Conservation (phyloP, 2,329 filamentous ascomycete species). For the Pseudofabraea citricarpa region DNA sequence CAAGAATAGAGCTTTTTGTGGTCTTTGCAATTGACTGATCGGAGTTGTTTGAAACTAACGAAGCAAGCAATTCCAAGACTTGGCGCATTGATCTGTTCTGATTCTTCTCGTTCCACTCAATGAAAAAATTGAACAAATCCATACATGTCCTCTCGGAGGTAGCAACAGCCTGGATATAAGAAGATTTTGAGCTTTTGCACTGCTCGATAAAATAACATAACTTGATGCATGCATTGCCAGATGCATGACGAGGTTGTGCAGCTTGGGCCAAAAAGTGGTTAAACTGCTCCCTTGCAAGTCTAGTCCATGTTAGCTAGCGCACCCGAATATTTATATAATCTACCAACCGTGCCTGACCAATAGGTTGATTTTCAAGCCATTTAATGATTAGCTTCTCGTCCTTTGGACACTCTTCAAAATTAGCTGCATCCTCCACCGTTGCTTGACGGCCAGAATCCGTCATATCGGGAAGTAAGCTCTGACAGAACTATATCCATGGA, state of each 20-base stretch:
- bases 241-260: constrained; percentile 46
- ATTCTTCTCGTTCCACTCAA: constrained; percentile 64
- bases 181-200: constrained; percentile 44
- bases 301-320: no score
- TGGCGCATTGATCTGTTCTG: constrained; percentile 60
- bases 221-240: constrained; percentile 53
- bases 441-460: not conserved
- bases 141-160: constrained; percentile 44
- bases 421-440: not conserved
- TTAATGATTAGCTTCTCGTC: constrained; percentile 24
- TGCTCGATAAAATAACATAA: constrained; percentile 60
- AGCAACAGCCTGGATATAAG: constrained; percentile 41
- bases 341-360: constrained; percentile 32
- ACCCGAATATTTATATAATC: no score
- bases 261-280: constrained; percentile 20
- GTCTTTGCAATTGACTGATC: constrained; percentile 33
- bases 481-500: no score
- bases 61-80: constrained; percentile 52
- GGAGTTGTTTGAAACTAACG: constrained; percentile 47
- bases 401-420: constrained; percentile 6
- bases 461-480: no score
- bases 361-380: constrained; percentile 39
- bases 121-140: constrained; percentile 55
- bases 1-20: constrained; percentile 42
- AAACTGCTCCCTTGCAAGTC: constrained; percentile 17